phyloP scores from a whole-genome alignment of 257 asterid genomes.

The Nicotiana benthamiana region DNA sequence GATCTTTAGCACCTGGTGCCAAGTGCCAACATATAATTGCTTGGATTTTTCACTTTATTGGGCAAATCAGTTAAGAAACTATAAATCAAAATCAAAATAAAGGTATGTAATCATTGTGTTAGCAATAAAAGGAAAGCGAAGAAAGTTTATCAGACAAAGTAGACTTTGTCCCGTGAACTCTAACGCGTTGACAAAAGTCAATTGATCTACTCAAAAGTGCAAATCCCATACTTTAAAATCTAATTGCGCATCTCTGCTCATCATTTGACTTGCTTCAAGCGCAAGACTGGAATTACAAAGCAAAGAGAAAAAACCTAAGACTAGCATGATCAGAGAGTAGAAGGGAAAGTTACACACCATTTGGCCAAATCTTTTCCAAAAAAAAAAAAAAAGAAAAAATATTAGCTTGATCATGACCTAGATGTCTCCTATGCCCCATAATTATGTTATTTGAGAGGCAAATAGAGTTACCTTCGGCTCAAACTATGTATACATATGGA shows the following conservation, averaged over 20 bases:
- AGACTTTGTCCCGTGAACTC: neutral
- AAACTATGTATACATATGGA: too few relatives aligned
- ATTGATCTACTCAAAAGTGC: neutral
- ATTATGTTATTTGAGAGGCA: neutral
- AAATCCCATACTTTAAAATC: neutral
- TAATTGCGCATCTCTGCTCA: neutral
- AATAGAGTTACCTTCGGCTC: too few relatives aligned
- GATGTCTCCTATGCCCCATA: neutral
- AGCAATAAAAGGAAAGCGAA: neutral
- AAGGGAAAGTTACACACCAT: too few relatives aligned
- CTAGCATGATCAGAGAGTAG: too few relatives aligned
- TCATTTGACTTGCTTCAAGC: neutral
- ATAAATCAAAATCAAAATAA: neutral
- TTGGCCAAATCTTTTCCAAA: too few relatives aligned
- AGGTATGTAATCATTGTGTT: neutral
- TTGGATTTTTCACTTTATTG: neutral
- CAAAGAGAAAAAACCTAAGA: too few relatives aligned
- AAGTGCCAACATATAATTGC: neutral
- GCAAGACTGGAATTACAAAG: neutral
- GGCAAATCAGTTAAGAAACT: neutral
- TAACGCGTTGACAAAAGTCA: neutral
- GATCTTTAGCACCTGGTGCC: neutral
- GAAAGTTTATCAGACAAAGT: neutral
- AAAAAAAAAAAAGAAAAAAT: too few relatives aligned
- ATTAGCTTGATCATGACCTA: neutral